These are phyloP conservation scores for Triticum dicoccoides DNA, from an alignment of 176 grass and related monocot species.

Conservation along the genomic window DNA sequence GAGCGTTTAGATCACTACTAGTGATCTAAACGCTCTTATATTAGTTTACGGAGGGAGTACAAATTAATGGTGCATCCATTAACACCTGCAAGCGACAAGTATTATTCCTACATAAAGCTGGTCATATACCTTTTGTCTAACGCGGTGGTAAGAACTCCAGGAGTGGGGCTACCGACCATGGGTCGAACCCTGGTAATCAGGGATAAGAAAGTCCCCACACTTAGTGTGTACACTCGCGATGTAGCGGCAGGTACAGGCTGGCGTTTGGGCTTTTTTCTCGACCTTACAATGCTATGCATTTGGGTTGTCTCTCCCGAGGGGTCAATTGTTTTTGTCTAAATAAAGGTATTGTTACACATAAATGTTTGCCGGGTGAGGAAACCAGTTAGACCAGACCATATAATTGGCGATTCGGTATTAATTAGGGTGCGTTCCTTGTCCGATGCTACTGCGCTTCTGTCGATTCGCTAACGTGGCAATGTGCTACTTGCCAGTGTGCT, in stretches of 20 bases:
- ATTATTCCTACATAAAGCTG: background rate
- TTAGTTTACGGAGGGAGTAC: too few species aligned
- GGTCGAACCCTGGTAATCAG: background rate
- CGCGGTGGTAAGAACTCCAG: too few species aligned
- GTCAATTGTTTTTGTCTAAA: background rate
- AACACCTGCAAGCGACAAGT: background rate
- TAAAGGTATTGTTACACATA: background rate
- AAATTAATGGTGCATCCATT: background rate
- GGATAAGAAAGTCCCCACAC: too few species aligned
- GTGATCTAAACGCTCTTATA: too few species aligned
- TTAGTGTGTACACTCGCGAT: too few species aligned
- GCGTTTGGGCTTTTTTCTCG: background rate
- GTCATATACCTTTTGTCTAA: background rate
- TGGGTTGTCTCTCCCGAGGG: background rate
- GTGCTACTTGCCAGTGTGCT: background rate
- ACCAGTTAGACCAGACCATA: background rate
- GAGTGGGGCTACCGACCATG: background rate
- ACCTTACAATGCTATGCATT: background rate
- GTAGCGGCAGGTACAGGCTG: fast-evolving
- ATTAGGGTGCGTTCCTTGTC: background rate
- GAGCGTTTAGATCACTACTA: too few species aligned
- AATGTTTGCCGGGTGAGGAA: background rate
- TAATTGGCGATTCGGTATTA: background rate
- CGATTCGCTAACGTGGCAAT: background rate
- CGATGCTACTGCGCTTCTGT: background rate